Percentiles rank a stretch among this genome's conserved stretches.
phyloP scores from a whole-genome alignment of 345 rosid genomes.

The Anastatica hierochuntica region DNA sequence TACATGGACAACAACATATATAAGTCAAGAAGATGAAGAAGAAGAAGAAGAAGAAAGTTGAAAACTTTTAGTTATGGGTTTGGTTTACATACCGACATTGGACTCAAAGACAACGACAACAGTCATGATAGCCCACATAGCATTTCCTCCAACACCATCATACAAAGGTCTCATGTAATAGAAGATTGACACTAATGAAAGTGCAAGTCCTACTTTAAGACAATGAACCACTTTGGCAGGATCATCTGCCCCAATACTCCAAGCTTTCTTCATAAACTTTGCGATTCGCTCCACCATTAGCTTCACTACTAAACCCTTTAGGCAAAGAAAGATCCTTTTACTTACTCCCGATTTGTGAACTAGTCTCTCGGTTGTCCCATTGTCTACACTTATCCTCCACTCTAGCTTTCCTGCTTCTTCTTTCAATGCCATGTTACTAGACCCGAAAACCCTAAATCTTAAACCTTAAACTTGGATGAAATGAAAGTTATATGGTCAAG shows the following conservation, averaged over 20 bases:
- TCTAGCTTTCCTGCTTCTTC: slow-evolving; percentile 33
- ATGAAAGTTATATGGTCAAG: background rate
- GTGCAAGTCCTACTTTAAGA: slow-evolving; percentile 61
- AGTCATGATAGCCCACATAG: slow-evolving; percentile 75
- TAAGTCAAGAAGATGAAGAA: background rate
- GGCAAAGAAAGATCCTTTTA: slow-evolving; percentile 20
- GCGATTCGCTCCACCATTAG: slow-evolving; percentile 16
- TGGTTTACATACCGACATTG: slow-evolving; percentile 43
- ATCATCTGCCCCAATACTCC: slow-evolving; percentile 55
- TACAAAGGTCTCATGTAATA: slow-evolving; percentile 67
- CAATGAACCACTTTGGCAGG: slow-evolving; percentile 59
- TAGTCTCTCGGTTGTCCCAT: slow-evolving; percentile 28
- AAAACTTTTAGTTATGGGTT: background rate
- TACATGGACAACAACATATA: background rate
- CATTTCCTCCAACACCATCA: slow-evolving; percentile 54
- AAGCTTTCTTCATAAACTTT: slow-evolving; percentile 33
- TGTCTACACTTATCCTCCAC: slow-evolving; percentile 47
- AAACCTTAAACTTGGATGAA: background rate
- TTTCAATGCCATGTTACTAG: slow-evolving; percentile 25
- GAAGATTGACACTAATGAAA: slow-evolving; percentile 53
- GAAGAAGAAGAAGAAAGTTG: background rate
- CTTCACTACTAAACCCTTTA: slow-evolving; percentile 22
- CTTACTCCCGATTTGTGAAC: slow-evolving; percentile 20
- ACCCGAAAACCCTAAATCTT: background rate
- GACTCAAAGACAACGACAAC: slow-evolving; percentile 67